Percentiles rank a stretch among this genome's conserved stretches.
Evolutionary conservation across 108 stramenopile species (phyloP).

Genomic region (Nannochloropsis salina): DNA sequence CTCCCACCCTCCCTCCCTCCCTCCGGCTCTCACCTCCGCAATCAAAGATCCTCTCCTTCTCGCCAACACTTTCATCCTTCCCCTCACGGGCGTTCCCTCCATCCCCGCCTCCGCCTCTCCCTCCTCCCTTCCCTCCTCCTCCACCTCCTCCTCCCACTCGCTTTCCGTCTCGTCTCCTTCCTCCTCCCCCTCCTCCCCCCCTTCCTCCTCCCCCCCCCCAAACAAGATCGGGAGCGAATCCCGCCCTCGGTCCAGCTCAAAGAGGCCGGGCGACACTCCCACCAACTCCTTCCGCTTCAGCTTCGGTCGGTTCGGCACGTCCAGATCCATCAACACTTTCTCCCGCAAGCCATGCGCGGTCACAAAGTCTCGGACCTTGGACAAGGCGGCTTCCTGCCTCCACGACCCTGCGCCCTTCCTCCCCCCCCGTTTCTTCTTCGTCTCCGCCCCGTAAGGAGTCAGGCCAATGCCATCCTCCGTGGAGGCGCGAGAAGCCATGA

Average conservation of each 20-base stretch:
- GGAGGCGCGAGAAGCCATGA: too few species aligned
- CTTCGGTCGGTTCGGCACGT: neutral
- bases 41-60: neutral
- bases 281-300: neutral
- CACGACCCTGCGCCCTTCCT: neutral
- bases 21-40: neutral
- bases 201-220: neutral
- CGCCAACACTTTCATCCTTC: neutral
- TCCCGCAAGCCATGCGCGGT: neutral
- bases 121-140: neutral
- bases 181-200: neutral
- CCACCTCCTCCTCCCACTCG: neutral
- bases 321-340: neutral
- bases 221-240: neutral
- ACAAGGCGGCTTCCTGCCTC: neutral
- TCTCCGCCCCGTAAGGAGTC: neutral
- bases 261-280: neutral
- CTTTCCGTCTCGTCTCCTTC: neutral
- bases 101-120: neutral
- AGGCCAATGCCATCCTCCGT: too few species aligned
- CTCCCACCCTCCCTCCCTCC: neutral
- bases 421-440: neutral
- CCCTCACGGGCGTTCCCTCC: neutral
- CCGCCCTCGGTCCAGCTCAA: neutral
- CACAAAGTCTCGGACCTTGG: neutral